Evolutionary conservation across 768 basidiomycete genomes (phyloP).

Genomic region (Mycena metata): DNA sequence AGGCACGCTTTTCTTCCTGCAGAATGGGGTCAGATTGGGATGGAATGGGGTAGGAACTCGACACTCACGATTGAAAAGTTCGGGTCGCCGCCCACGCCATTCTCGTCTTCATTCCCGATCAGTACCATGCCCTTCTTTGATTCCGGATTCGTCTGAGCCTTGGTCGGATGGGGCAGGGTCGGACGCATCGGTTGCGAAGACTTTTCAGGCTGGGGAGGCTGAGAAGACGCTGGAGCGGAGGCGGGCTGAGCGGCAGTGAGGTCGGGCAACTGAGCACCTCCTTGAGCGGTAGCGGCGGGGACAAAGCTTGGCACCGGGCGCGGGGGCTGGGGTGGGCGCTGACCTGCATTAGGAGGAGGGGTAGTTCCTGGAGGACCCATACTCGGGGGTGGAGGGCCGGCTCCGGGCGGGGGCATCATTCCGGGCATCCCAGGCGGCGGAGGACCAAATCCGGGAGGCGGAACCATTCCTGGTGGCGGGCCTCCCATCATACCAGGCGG

Average conservation of each 20-base stretch:
- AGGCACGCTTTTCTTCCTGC: slow-evolving; percentile 85
- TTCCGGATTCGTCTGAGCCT: slow-evolving; percentile 76
- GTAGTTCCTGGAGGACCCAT: slow-evolving; percentile 11
- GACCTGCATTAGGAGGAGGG: slow-evolving; percentile 41
- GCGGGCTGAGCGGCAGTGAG: slow-evolving; percentile 39
- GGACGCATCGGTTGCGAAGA: slow-evolving; percentile 47
- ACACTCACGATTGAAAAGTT: slow-evolving; percentile 82
- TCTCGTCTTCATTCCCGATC: slow-evolving; percentile 61
- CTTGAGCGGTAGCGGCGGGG: slow-evolving; percentile 37
- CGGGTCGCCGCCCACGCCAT: slow-evolving; percentile 61
- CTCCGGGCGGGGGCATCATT: slow-evolving; percentile 43
- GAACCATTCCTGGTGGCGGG: slow-evolving; percentile 43
- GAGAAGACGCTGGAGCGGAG: slow-evolving; percentile 36
- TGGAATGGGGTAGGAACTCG: neutral
- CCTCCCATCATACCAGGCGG: slow-evolving; percentile 52
- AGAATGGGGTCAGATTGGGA: neutral
- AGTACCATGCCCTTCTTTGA: slow-evolving; percentile 84
- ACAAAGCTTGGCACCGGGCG: slow-evolving; percentile 40
- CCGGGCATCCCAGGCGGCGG: slow-evolving; percentile 44
- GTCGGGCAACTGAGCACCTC: slow-evolving; percentile 34
- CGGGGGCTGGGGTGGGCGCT: slow-evolving; percentile 44
- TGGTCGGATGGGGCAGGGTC: slow-evolving; percentile 67
- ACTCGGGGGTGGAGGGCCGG: slow-evolving; percentile 38
- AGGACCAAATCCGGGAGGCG: slow-evolving; percentile 54
- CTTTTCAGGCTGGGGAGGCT: slow-evolving; percentile 18